phyloP scores from a whole-genome alignment of 495 filamentous ascomycete species.

The Oidiodendron maius region DNA sequence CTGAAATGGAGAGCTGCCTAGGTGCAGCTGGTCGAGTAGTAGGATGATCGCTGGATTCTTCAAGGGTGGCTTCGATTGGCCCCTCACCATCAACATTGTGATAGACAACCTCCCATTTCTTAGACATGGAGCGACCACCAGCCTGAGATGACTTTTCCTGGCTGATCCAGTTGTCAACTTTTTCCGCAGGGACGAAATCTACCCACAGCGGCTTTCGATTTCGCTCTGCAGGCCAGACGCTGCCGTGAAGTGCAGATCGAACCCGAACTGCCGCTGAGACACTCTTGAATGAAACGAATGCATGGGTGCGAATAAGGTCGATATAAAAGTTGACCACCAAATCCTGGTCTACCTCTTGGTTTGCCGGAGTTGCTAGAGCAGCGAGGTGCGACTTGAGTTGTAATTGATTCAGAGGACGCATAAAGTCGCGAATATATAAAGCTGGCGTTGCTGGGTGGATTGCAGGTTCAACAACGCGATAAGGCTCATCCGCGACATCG shows the following conservation, averaged over 20 bases:
- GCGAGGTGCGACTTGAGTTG: slow-evolving; percentile 61
- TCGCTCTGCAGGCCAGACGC: slow-evolving; percentile 81
- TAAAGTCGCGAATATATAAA: slow-evolving; percentile 87
- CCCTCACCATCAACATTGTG: slow-evolving; percentile 51
- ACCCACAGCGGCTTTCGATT: slow-evolving; percentile 80
- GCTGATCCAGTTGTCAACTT: slow-evolving; percentile 67
- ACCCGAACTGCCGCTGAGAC: slow-evolving; percentile 71
- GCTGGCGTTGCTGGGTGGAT: slow-evolving; percentile 78
- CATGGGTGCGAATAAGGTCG: slow-evolving; percentile 82
- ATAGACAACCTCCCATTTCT: slow-evolving; percentile 68
- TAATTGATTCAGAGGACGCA: slow-evolving; percentile 71
- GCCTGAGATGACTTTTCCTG: slow-evolving; percentile 51
- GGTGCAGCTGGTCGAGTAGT: slow-evolving; percentile 6
- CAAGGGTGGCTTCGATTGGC: slow-evolving; percentile 46
- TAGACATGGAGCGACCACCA: slow-evolving; percentile 36
- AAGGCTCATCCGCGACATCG: slow-evolving; percentile 14
- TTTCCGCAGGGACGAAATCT: slow-evolving; percentile 81
- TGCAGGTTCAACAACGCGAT: slow-evolving; percentile 51
- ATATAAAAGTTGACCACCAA: slow-evolving; percentile 67
- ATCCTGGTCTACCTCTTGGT: slow-evolving; percentile 38
- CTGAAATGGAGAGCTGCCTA: slow-evolving; percentile 21
- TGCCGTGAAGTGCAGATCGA: slow-evolving; percentile 67
- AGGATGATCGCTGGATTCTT: slow-evolving; percentile 33
- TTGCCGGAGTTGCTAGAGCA: slow-evolving; percentile 56
- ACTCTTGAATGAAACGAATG: slow-evolving; percentile 65